Evolutionary conservation across 306 rosid genomes (phyloP), one percentile per base, ranked within the genome.

Genomic region (Carpinus viminea): DNA sequence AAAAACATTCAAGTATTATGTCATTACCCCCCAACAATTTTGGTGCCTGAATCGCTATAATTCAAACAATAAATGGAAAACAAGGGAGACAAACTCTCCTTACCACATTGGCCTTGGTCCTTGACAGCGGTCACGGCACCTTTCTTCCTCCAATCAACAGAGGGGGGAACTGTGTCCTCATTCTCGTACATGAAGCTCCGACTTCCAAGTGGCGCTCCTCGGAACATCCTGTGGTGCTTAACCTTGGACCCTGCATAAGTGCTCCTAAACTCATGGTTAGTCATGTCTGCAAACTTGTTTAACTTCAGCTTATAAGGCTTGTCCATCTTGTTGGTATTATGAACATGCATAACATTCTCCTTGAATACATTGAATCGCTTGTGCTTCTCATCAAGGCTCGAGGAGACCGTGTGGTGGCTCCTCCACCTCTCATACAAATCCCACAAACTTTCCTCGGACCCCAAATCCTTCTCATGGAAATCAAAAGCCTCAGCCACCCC

Each of bases 101-200:
- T 76, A 88, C 91, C 91, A 2, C 91, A 88, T 10, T 78, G 80
- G 53, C 91, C 89, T 88, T 88, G 91, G 76, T 88, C 78, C 78
- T 88, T 88, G 2, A 88, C 78, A 20, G 1, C 20, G 28, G 87
- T 83, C 11, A 85, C 91, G 2, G 87, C 89, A 1, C 91, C 89
- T 78, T 81, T 85, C 73, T 75, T 41, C 86, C 91, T 85, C 91
- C 91, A 88, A 78, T 88, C 91, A 51, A 83, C 75, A 0, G 87
- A 85, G 53, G 71, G 3, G 53, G 89, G 89, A 70, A 83, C 80
- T 0, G 20, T 34, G 2, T 46, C 36, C 20, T 76, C 78, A 4
- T 74, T 81, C 79, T 88, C 80, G 28, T 85, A 70, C 86, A 83
- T 83, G 77, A 85, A 88, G 7, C 75, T 69, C 1, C 36, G 74